Percentiles rank a stretch among this genome's conserved stretches.
phyloP scores from a whole-genome alignment of 495 filamentous ascomycete genomes.

The Podospora didyma region DNA sequence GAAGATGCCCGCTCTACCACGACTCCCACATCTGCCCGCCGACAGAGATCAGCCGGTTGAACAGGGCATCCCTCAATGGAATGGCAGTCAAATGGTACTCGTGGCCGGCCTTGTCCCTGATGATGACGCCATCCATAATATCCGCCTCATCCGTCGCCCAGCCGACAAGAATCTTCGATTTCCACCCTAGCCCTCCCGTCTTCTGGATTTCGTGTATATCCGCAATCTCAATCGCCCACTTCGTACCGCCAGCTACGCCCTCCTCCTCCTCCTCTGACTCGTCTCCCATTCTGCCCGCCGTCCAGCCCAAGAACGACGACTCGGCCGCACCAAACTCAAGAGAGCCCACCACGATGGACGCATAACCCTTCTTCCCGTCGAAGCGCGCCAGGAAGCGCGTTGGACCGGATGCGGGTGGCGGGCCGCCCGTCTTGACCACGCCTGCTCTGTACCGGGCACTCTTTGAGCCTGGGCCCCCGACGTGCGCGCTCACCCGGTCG shows the following conservation, averaged over 20 bases:
- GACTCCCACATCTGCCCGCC: slow-evolving; percentile 80
- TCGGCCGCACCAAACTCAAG: too few relatives aligned
- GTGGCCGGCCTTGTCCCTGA: slow-evolving; percentile 52
- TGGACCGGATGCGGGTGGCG: too few relatives aligned
- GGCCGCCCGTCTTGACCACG: too few relatives aligned
- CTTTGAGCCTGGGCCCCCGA: too few relatives aligned
- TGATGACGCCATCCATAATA: slow-evolving; percentile 68
- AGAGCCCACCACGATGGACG: too few relatives aligned
- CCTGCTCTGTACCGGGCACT: too few relatives aligned
- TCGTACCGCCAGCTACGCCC: background rate
- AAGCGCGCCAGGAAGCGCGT: too few relatives aligned
- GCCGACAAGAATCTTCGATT: slow-evolving; percentile 71
- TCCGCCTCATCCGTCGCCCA: slow-evolving; percentile 72
- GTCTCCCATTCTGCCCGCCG: background rate
- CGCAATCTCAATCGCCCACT: slow-evolving; percentile 28
- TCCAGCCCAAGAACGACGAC: too few relatives aligned
- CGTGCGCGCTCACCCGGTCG: too few relatives aligned
- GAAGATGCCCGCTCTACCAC: too few relatives aligned
- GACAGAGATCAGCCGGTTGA: slow-evolving; percentile 75
- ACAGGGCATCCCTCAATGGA: slow-evolving; percentile 68
- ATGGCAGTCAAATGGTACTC: slow-evolving; percentile 63
- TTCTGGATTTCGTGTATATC: slow-evolving; percentile 64
- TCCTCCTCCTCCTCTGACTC: too few relatives aligned
- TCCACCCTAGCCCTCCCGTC: slow-evolving; percentile 80
- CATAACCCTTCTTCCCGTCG: slow-evolving; percentile 70